These are phyloP conservation scores for Heterobasidion occidentale DNA, from an alignment of 1,284 basidiomycete species.

Conservation along the genomic window DNA sequence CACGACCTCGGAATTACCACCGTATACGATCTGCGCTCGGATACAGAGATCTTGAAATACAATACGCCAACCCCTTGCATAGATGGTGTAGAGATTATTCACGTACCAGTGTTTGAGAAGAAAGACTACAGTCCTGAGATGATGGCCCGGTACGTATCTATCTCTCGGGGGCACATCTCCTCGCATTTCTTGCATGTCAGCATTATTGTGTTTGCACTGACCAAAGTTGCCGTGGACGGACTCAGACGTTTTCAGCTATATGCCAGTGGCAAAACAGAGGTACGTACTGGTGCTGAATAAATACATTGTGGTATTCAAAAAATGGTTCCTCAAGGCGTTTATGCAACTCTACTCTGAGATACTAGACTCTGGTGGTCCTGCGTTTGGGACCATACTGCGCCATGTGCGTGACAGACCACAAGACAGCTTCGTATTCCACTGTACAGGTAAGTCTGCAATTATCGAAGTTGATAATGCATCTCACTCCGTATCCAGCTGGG, in stretches of 20 bases:
- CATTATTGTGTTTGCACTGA: constrained; percentile 10
- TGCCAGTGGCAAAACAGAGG: constrained; percentile 72
- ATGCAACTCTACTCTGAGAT: constrained; percentile 77
- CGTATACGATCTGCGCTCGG: constrained; percentile 69
- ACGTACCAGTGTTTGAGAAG: constrained; percentile 57
- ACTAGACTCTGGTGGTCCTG: constrained; percentile 56
- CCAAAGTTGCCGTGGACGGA: neutral
- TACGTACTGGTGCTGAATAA: constrained; percentile 16
- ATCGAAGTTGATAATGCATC: neutral
- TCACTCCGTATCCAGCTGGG: constrained; percentile 38
- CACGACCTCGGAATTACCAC: constrained; percentile 53
- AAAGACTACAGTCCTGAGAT: constrained; percentile 76
- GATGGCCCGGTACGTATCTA: constrained; percentile 69
- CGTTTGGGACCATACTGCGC: constrained; percentile 58
- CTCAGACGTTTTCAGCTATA: constrained; percentile 66
- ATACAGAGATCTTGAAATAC: constrained; percentile 70
- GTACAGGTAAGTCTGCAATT: constrained; percentile 41
- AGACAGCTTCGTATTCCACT: constrained; percentile 62
- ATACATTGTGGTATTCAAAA: too few species aligned
- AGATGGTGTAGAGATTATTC: constrained; percentile 47
- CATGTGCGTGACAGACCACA: constrained; percentile 64
- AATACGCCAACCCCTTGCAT: constrained; percentile 46
- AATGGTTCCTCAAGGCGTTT: constrained; percentile 48
- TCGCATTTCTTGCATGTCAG: too few species aligned
- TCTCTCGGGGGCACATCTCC: neutral